A percentile compares a stretch with the other conserved stretches of the same genome.
Conservation (phyloP, 441 rosid genomes). For the Gossypium aridum region DNA sequence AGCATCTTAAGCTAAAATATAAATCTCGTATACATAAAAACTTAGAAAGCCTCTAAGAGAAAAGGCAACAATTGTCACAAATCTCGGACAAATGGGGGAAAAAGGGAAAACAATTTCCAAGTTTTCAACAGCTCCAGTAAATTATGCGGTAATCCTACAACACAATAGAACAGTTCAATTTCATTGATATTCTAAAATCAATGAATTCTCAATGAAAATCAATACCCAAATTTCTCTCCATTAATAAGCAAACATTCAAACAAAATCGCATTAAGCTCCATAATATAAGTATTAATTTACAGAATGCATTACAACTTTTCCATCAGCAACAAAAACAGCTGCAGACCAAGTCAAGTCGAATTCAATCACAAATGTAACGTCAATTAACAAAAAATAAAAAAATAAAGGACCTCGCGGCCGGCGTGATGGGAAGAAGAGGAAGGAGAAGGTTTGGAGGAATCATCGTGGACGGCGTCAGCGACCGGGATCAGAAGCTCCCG, state of each 20-base stretch:
- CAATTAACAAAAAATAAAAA: conserved; percentile 3
- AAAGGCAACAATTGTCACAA: not conserved
- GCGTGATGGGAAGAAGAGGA: conserved; percentile 62
- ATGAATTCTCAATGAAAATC: not conserved
- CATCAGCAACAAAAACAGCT: conserved; percentile 9
- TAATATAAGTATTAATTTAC: not conserved
- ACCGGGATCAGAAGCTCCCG: conserved; percentile 94
- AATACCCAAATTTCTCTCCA: not conserved
- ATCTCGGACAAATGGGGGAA: not conserved
- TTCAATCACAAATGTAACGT: not conserved
- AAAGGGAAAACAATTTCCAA: not conserved
- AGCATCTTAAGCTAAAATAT: not conserved
- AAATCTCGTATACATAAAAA: not conserved
- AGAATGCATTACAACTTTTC: not conserved
- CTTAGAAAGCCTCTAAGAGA: not conserved
- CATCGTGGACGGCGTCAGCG: conserved; percentile 43
- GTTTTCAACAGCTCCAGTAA: not conserved
- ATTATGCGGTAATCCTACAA: not conserved
- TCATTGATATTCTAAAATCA: not conserved
- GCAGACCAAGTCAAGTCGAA: conserved; percentile 3
- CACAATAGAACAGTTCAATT: not conserved
- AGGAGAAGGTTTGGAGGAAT: conserved; percentile 64
- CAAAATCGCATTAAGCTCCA: conserved; percentile 1
- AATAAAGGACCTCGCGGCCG: conserved; percentile 64
- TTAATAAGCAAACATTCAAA: not conserved